Evolutionary conservation across 2,329 filamentous ascomycete genomes (phyloP), one percentile per base, ranked within the genome.

Genomic region (Samsoniella hepiali): DNA sequence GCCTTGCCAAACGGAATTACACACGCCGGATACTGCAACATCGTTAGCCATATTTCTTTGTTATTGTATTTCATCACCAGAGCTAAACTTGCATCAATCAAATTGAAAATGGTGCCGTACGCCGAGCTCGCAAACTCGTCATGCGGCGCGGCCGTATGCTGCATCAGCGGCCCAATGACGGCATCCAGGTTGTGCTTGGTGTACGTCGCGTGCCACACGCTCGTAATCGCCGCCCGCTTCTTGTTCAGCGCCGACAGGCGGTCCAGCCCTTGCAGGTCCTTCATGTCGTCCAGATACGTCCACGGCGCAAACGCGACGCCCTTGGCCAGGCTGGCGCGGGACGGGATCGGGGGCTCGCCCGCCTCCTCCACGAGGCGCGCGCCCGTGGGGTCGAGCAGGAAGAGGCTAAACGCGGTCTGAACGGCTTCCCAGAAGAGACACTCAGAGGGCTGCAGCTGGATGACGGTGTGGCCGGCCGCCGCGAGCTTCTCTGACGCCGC

Each of bases 21-120:
- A 8, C 78, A 82, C 3, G 80, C 77, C 3, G 82, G 82, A 67
- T 81, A 84, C 78, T 82, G 42, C 11, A 31, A 10, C 5, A 9
- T n/a, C 9, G 9, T 56, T 42, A 56, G 54, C 34, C 27, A 8
- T 27, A 11, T 49, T 32, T 27, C 3, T 44, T 3, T 13, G 15
- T 53, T 4, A 3, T 27, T 27, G 11, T 38, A 10, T 38, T 38
- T 15, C 15, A 17, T 32, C 11, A 7, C 8, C 22, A n/a, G 17
- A 13, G 3, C 11, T 1, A 53, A 51, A 73, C 79, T 72, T 67
- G 80, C 81, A 70, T 85, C 81, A 5, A 85, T 67, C 9, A 84
- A 29, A 64, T 86, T 87, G 69, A 77, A 77, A 36, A 85, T 65
- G 22, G 78, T 69, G 0, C 83, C 85, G 59, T 82, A 83, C 0